phyloP scores from a whole-genome alignment of 306 rosid species.

The Biancaea sappan region DNA sequence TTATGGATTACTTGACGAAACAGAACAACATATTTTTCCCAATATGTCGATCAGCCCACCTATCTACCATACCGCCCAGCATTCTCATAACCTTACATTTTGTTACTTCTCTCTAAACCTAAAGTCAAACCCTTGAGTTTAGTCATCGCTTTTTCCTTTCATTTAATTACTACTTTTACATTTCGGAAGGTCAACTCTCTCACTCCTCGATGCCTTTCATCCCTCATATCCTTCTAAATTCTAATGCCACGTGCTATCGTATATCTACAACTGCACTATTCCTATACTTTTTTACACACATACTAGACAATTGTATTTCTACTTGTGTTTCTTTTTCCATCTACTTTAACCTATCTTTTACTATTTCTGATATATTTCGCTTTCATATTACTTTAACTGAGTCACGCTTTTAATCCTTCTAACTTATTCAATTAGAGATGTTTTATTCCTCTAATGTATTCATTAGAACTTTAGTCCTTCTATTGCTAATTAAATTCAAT shows the following conservation, averaged over 20 bases:
- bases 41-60: constrained; percentile 37
- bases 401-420: no score
- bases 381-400: no score
- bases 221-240: no score
- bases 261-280: no score
- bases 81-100: constrained; percentile 11
- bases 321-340: background rate
- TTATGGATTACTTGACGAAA: constrained; percentile 14
- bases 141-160: constrained; percentile 10
- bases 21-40: constrained; percentile 13
- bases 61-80: constrained; percentile 55
- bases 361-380: no score
- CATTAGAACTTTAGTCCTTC: no score
- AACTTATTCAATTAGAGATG: no score
- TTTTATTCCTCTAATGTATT: no score
- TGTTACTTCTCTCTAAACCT: background rate
- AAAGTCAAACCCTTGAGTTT: constrained; percentile 37
- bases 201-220: no score
- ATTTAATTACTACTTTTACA: constrained; percentile 13
- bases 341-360: background rate
- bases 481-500: no score
- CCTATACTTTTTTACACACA: background rate
- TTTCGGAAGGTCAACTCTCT: constrained; percentile 33
- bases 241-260: no score
- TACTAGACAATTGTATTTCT: background rate